phyloP scores from a whole-genome alignment of 768 basidiomycete genomes.

The Leccinum longicurvipes region DNA sequence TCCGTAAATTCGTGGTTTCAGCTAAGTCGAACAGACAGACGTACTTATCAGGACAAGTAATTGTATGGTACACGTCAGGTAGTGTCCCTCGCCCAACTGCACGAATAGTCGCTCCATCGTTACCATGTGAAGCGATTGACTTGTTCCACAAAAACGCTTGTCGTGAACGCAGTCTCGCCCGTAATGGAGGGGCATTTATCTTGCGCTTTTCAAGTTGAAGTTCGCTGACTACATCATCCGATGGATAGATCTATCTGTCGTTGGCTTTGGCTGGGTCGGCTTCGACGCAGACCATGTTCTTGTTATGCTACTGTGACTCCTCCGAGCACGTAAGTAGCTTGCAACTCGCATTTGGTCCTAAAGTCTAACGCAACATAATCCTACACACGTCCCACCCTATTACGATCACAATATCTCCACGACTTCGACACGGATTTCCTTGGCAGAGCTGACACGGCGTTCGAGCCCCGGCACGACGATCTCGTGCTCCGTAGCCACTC shows the following conservation, averaged over 20 bases:
- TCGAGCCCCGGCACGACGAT: background rate
- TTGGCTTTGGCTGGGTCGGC: too few species aligned
- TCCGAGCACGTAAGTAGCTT: too few species aligned
- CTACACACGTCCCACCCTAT: background rate
- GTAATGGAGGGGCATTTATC: background rate
- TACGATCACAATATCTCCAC: background rate
- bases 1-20: background rate
- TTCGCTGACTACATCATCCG: too few species aligned
- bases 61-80: too few species aligned
- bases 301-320: too few species aligned
- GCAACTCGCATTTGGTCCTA: background rate
- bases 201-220: too few species aligned
- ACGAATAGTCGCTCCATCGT: background rate
- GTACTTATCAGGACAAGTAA: too few species aligned
- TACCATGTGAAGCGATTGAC: background rate
- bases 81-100: too few species aligned
- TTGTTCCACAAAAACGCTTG: background rate
- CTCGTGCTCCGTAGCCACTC: background rate
- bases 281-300: too few species aligned
- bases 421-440: background rate
- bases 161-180: background rate
- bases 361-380: background rate
- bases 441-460: background rate
- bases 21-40: background rate
- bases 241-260: too few species aligned